These are phyloP conservation scores for Globisporangium cylindrosporum DNA, from an alignment of 352 stramenopile species.

Conservation along the genomic window DNA sequence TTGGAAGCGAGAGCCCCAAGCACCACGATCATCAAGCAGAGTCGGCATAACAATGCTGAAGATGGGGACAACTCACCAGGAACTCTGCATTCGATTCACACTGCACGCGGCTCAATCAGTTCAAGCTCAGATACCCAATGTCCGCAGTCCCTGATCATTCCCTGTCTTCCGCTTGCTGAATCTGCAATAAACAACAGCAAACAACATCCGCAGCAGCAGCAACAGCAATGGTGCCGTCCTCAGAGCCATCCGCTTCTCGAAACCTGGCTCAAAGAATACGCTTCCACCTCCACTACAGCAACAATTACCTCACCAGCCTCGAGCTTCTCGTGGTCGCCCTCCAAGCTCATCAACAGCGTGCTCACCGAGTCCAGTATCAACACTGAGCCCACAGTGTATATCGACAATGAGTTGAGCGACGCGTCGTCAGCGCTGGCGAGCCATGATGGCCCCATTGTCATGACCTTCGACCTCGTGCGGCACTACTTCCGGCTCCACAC, in stretches of 20 bases:
- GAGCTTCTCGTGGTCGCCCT: background rate
- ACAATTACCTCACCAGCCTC: background rate
- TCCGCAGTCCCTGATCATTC: background rate
- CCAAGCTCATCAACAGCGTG: constrained; percentile 10
- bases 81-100: constrained; percentile 4
- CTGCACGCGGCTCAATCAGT: background rate
- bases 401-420: background rate
- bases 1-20: background rate
- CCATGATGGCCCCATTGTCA: background rate
- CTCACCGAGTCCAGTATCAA: constrained; percentile 8
- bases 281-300: background rate
- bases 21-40: background rate
- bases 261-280: constrained; percentile 1
- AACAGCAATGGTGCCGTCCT: constrained; percentile 1
- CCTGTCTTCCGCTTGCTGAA: background rate
- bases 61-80: background rate
- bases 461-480: background rate
- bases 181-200: background rate
- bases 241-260: background rate
- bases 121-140: background rate
- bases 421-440: background rate
- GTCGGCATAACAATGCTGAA: background rate
- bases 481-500: constrained; percentile 11
- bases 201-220: background rate
- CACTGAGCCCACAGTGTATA: background rate